Evolutionary conservation across 2,329 filamentous ascomycete genomes (phyloP).

Genomic region (Metarhizium album): DNA sequence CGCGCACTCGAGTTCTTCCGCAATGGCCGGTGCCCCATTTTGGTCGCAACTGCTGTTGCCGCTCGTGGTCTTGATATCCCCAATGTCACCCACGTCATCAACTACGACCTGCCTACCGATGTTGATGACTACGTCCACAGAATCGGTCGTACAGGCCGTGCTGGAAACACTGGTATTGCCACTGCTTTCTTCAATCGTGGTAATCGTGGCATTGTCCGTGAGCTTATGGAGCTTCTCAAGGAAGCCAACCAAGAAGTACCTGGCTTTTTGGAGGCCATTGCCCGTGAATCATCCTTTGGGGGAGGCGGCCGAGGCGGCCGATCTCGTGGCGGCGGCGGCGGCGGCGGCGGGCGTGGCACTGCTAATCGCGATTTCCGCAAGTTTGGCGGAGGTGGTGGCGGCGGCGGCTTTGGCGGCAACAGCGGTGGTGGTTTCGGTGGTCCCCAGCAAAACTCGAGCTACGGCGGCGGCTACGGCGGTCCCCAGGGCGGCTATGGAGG

Average conservation of each 20-base stretch:
- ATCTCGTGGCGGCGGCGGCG: constrained; percentile 40
- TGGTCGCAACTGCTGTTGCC: constrained; percentile 94
- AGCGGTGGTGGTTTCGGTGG: constrained; percentile 24
- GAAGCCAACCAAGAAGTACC: constrained; percentile 98
- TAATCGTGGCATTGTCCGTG: constrained; percentile 94
- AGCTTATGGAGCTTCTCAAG: constrained; percentile 94
- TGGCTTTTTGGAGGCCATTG: constrained; percentile 89
- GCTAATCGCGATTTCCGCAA: constrained; percentile 88
- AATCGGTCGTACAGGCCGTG: constrained; percentile 99
- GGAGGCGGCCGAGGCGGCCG: constrained; percentile 55
- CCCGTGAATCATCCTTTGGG: constrained; percentile 82
- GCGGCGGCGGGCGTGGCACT: constrained; percentile 50
- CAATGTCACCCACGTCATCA: constrained; percentile 94
- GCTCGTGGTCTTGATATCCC: constrained; percentile 87
- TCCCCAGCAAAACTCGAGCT: constrained; percentile 22
- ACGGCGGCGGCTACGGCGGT: constrained; percentile 25
- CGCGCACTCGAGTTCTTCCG: constrained; percentile 96
- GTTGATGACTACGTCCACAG: constrained; percentile 99
- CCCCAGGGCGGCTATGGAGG: constrained; percentile 29
- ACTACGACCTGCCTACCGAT: constrained; percentile 98
- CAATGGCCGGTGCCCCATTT: constrained; percentile 85
- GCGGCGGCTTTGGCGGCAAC: constrained; percentile 30
- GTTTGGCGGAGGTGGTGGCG: constrained; percentile 47
- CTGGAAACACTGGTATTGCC: constrained; percentile 95
- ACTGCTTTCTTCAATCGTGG: constrained; percentile 99